Evolutionary conservation across 352 stramenopile genomes (phyloP).

Genomic region (Globisporangium sylvaticum): DNA sequence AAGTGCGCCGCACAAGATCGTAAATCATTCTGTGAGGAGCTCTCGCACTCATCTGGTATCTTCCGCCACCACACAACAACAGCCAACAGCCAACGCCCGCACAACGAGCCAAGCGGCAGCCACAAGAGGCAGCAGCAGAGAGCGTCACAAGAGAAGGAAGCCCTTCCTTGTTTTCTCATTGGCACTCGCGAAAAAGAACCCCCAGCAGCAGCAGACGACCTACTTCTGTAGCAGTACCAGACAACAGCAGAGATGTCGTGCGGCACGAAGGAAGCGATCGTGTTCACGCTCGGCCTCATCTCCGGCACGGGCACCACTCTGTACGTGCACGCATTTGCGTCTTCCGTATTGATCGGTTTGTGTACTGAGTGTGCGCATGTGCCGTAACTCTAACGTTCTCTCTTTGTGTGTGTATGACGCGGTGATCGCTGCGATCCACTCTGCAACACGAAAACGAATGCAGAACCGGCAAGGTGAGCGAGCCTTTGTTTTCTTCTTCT

Average conservation of each 20-base stretch:
- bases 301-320: slow-evolving; percentile 82
- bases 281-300: slow-evolving; percentile 78
- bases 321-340: slow-evolving; percentile 34
- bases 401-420: neutral
- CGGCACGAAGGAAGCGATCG: slow-evolving; percentile 66
- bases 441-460: neutral
- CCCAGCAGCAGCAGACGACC: neutral
- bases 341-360: neutral
- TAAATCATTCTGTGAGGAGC: slow-evolving; percentile 9
- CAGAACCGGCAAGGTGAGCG: slow-evolving; percentile 62
- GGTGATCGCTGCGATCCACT: neutral
- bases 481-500: neutral
- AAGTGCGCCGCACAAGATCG: slow-evolving; percentile 8
- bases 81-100: neutral
- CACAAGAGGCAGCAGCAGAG: neutral
- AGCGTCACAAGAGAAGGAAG: neutral
- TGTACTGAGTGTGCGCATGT: neutral
- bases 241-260: slow-evolving; percentile 65
- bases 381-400: neutral
- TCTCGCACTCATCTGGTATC: slow-evolving; percentile 1
- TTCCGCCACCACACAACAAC: neutral
- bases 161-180: neutral
- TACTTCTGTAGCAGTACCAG: no score
- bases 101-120: neutral
- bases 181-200: slow-evolving; percentile 9